Conservation (phyloP, 2,329 filamentous ascomycete species). For the Dryadomyces sulphureus region DNA sequence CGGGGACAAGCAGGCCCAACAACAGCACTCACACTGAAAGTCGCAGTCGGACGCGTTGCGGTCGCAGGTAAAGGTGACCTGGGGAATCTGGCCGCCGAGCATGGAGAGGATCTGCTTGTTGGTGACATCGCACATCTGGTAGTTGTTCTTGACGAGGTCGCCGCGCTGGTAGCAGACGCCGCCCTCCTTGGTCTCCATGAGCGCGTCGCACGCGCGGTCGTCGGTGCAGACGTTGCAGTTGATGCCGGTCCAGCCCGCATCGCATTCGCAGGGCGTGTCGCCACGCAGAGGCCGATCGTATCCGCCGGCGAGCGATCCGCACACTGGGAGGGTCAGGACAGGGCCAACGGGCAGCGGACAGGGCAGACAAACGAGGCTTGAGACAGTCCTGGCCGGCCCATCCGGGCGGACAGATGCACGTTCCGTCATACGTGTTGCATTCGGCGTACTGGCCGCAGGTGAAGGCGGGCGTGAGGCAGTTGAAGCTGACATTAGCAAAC, state of each 20-base stretch:
- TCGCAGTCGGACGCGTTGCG: constrained; percentile 64
- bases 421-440: constrained; percentile 81
- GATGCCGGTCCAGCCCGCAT: constrained; percentile 88
- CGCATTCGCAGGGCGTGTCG: constrained; percentile 57
- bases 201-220: constrained; percentile 67
- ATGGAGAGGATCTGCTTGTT: constrained; percentile 86
- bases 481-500: constrained; percentile 52
- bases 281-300: constrained; percentile 63
- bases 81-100: constrained; percentile 69
- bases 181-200: constrained; percentile 71
- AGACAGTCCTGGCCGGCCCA: constrained; percentile 93
- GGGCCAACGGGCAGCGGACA: not conserved
- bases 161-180: constrained; percentile 89
- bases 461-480: constrained; percentile 89
- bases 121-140: constrained; percentile 95
- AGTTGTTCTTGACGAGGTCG: constrained; percentile 83
- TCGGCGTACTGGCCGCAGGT: constrained; percentile 79
- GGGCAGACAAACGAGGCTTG: constrained; percentile 45
- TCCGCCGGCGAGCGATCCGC: constrained; percentile 74
- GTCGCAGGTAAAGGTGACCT: constrained; percentile 90
- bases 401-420: constrained; percentile 81
- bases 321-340: constrained; percentile 34
- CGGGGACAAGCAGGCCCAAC: not conserved
- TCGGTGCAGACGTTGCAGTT: constrained; percentile 94
- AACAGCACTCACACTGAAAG: constrained; percentile 63